Evolutionary conservation across 2,329 filamentous ascomycete species (phyloP).

Genomic region (Tothia fuscella): DNA sequence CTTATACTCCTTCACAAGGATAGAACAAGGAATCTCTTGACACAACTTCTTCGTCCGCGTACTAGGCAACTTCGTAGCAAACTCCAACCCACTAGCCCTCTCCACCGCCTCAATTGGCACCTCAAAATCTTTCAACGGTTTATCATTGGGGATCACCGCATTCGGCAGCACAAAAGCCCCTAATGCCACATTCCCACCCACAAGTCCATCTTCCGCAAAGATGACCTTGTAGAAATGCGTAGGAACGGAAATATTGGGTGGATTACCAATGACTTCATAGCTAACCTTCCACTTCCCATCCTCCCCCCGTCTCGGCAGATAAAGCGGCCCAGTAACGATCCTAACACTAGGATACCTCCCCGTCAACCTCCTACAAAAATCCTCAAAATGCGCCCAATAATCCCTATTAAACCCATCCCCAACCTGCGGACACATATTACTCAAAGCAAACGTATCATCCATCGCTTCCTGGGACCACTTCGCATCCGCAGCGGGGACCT

Average conservation of each 20-base stretch:
- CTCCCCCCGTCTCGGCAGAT: conserved; percentile 73
- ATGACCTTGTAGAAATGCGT: conserved; percentile 99
- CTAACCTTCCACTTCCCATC: conserved; percentile 93
- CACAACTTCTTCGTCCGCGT: conserved; percentile 69
- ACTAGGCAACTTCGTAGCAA: conserved; percentile 65
- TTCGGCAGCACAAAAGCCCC: conserved; percentile 95
- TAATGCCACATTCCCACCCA: conserved; percentile 63
- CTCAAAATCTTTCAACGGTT: conserved; percentile 83
- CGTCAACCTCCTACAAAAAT: conserved; percentile 83
- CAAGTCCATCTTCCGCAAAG: conserved; percentile 71
- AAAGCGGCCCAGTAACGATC: conserved; percentile 86
- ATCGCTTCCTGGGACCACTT: conserved; percentile 93
- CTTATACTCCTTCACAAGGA: conserved; percentile 72
- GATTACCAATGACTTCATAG: conserved; percentile 91
- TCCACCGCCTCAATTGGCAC: conserved; percentile 89
- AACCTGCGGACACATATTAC: conserved; percentile 97
- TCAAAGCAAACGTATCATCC: conserved; percentile 86
- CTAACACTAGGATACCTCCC: conserved; percentile 72
- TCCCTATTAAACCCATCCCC: conserved; percentile 97
- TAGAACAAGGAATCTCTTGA: conserved; percentile 69
- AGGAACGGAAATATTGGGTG: conserved; percentile 87
- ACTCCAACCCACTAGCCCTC: conserved; percentile 83
- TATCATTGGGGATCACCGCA: conserved; percentile 73
- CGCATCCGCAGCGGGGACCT: conserved; percentile 90
- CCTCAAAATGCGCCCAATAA: conserved; percentile 98